phyloP scores from a whole-genome alignment of 2,329 filamentous ascomycete genomes.

The Arthroderma sp. region DNA sequence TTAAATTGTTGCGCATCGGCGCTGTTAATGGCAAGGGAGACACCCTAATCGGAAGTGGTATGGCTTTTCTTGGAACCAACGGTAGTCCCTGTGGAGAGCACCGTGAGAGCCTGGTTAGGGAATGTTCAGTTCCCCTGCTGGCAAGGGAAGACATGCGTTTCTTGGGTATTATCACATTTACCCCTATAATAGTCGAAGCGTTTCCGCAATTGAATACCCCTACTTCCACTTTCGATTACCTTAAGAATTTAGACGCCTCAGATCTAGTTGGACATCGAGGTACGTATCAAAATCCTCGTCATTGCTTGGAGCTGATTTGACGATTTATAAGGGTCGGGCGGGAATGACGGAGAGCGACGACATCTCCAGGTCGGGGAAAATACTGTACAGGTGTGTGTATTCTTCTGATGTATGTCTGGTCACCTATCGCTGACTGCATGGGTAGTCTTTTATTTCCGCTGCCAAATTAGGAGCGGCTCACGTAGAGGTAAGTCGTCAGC shows the following conservation, averaged over 20 bases:
- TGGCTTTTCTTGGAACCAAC: conserved; percentile 16
- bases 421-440: too few relatives aligned
- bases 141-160: conserved; percentile 17
- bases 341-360: conserved; percentile 17
- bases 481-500: conserved; percentile 19
- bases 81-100: conserved; percentile 15
- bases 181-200: conserved; percentile 19
- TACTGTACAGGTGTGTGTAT: conserved; percentile 18
- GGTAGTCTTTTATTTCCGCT: conserved; percentile 23
- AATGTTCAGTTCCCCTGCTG: conserved; percentile 22
- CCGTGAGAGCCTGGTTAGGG: conserved; percentile 22
- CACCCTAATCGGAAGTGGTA: conserved; percentile 17
- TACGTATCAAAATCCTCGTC: conserved; percentile 2
- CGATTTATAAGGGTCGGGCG: conserved; percentile 12
- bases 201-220: conserved; percentile 10
- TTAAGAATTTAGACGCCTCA: background rate
- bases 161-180: conserved; percentile 24
- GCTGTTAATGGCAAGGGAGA: conserved; percentile 1
- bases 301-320: too few relatives aligned
- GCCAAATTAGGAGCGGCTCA: conserved; percentile 22
- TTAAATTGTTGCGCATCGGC: conserved; percentile 12
- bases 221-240: background rate
- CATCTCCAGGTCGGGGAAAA: conserved; percentile 29
- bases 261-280: conserved; percentile 25
- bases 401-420: too few relatives aligned